These are phyloP conservation scores for Gentiana macrophylla DNA, from an alignment of 257 asterid genomes.

Conservation along the genomic window DNA sequence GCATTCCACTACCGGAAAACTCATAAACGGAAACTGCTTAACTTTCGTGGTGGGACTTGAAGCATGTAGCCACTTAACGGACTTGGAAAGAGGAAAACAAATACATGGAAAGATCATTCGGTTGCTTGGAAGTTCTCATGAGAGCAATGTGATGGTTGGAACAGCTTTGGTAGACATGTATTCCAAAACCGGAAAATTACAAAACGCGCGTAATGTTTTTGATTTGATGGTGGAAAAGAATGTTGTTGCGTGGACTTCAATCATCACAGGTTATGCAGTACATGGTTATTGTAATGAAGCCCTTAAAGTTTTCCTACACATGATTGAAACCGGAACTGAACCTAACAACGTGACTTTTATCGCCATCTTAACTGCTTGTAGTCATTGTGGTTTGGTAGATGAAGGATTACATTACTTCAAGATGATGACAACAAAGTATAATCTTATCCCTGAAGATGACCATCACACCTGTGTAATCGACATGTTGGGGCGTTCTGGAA, in stretches of 20 bases:
- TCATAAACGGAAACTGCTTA: constrained; percentile 23
- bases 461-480: constrained; percentile 33
- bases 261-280: constrained; percentile 25
- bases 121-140: constrained; percentile 11
- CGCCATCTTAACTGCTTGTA: constrained; percentile 32
- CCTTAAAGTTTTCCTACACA: constrained; percentile 19
- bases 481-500: constrained; percentile 32
- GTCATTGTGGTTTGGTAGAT: constrained; percentile 28
- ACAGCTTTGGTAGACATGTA: constrained; percentile 41
- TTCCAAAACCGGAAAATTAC: constrained; percentile 25
- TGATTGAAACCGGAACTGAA: constrained; percentile 19
- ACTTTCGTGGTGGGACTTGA: constrained; percentile 34
- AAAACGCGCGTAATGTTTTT: constrained; percentile 20
- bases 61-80: constrained; percentile 25
- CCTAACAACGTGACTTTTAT: constrained; percentile 35
- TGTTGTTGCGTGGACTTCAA: constrained; percentile 28
- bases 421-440: constrained; percentile 21
- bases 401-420: constrained; percentile 29
- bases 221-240: constrained; percentile 28
- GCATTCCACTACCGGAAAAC: constrained; percentile 13
- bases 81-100: constrained; percentile 30
- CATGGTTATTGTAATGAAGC: constrained; percentile 28
- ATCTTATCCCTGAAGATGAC: constrained; percentile 21
- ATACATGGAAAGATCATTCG: constrained; percentile 29
- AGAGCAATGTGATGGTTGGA: constrained; percentile 25